Conservation (phyloP, 305 asterid genomes). For the Fraxinus baroniana region DNA sequence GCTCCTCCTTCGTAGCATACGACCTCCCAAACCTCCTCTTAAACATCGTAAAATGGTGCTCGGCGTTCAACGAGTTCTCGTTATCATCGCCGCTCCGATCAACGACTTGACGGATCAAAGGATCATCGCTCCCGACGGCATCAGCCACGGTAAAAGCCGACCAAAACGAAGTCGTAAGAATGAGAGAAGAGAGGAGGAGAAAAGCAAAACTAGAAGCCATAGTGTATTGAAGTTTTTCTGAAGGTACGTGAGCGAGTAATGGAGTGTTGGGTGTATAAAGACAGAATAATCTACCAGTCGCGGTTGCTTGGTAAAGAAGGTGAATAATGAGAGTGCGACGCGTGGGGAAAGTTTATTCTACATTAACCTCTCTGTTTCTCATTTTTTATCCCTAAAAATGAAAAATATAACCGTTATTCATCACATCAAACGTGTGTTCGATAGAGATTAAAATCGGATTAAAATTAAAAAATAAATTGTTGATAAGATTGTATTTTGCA, state of each 20-base stretch:
- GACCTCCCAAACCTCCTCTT: slow-evolving; percentile 38
- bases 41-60: slow-evolving; percentile 37
- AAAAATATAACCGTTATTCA: too few species aligned
- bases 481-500: too few species aligned
- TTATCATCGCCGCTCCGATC: slow-evolving; percentile 17
- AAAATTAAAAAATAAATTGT: too few species aligned
- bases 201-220: slow-evolving; percentile 37
- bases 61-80: slow-evolving; percentile 25
- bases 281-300: neutral
- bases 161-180: slow-evolving; percentile 27
- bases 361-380: too few species aligned
- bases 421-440: too few species aligned
- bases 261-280: neutral
- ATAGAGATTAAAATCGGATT: too few species aligned
- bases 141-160: slow-evolving; percentile 17
- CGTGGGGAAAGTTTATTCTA: slow-evolving; percentile 20
- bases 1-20: slow-evolving; percentile 42
- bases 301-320: slow-evolving; percentile 18
- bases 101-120: slow-evolving; percentile 48
- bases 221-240: neutral
- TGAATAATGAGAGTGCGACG: neutral
- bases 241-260: neutral
- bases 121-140: slow-evolving; percentile 23
- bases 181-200: slow-evolving; percentile 25
- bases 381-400: too few species aligned